Base-by-base conservation (phyloP, 495 filamentous ascomycete genomes). In the Neurospora sp. region DNA sequence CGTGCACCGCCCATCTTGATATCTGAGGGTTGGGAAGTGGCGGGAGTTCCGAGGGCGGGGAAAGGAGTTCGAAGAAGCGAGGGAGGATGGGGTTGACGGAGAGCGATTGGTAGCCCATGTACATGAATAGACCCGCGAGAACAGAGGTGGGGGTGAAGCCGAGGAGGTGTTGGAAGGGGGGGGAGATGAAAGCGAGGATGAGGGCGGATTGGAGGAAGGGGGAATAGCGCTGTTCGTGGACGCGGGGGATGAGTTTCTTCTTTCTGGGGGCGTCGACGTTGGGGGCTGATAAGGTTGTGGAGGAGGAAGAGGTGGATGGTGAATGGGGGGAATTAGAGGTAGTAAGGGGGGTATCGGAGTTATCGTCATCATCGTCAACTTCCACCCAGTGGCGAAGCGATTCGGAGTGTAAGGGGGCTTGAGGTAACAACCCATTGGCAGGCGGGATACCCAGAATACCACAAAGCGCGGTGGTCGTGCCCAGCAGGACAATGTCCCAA, bases 101-200 rank as follows among this genome's bases (percentile, higher is more conserved):
- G n/a, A 92, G 81, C 59, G 88, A 90, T 75, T 93, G 91, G 75
- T 92, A 89, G 11, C 90, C 90, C 90, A 92, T 92, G 79, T 91
- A 92, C 71, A 93, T 81, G 77, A 92, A 92, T 15, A 92, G 80
- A 1, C 90, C 90, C 0, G 90, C 90, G 2, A 92, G 83, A 8
- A 92, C 90, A 45, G 88, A 90, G 1, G 89, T 92, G 0, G 89
- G 90, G 0, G 90, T 92, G 72, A 92, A 82, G 2, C 90, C 90
- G 19, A 92, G 83, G 5, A 92, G 87, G 73, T 88, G 88, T 87
- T 91, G 91, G 54, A 92, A 85, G 10, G 90, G 90, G 10, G 91
- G 90, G 75, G 85, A 87, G 73, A 90, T 75, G 77, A 92, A 92
- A 38, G 83, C 74, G 3, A 91, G 77, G 19, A 92, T 91, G 3